Base-by-base conservation (phyloP, 345 rosid species). In the Eucalyptus tenuipes region DNA sequence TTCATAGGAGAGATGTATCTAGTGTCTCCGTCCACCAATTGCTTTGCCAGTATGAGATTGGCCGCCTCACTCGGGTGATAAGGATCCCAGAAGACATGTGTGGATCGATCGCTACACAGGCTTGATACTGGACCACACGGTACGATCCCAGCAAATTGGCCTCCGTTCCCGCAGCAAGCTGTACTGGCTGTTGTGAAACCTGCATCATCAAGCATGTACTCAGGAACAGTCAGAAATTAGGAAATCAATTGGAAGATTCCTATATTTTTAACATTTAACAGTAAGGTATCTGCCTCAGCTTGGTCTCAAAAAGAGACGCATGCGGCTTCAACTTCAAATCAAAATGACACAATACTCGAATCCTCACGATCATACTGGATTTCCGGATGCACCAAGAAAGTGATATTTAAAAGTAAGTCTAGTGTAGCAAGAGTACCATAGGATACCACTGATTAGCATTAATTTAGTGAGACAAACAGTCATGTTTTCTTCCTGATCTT, bases 21-120 rank as follows among this genome's bases (percentile, higher is more conserved):
- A 7, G 92, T 79, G 47, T 92, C 95, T 9, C 97, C 99, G 31
- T 93, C 90, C 20, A 96, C 61, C 52, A 95, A 92, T 91, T 94
- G 93, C 85, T 93, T 94, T 24, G 97, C 99, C 49, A 95, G 86
- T 20, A 96, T 87, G 53, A 96, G 61, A 88, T 95, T 96, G 66
- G 99, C 95, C 17, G 98, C 98, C 88, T 97, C 98, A 29, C 95
- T 96, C 49, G 97, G 99, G 90, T 96, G 98, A 91, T 95, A 96
- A 64, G 98, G 95, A 90, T 97, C 98, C 99, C 98, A 96, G 85
- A 97, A 96, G 27, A 96, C 98, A 90, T 95, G 95, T 89, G 94
- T 96, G 33, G 92, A 85, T 85, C 98, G 93, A 86, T 96, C 96
- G 15, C 87, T 10, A 88, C 98, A 96, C 89, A 96, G 86, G 75